Percentiles rank a stretch among this genome's conserved stretches.
phyloP scores from a whole-genome alignment of 805 yeast genomes.

The Metschnikowia koreensis region DNA sequence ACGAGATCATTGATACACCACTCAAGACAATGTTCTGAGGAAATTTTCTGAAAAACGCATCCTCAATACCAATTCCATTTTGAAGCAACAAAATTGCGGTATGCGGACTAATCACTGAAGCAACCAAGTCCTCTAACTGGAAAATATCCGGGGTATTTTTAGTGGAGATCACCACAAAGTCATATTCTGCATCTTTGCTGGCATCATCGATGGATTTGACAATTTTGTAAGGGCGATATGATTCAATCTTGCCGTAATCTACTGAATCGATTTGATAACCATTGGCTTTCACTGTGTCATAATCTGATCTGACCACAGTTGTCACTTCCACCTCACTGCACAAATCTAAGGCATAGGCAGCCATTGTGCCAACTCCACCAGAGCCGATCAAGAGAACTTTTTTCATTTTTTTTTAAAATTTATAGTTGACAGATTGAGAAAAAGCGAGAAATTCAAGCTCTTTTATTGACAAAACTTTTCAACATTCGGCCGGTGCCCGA shows the following conservation, averaged over 20 bases:
- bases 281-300: slow-evolving; percentile 44
- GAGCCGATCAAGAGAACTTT: slow-evolving; percentile 63
- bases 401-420: slow-evolving; percentile 1
- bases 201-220: slow-evolving; percentile 48
- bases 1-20: slow-evolving; percentile 37
- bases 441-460: too few species aligned
- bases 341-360: slow-evolving; percentile 59
- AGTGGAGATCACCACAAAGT: slow-evolving; percentile 58
- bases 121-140: slow-evolving; percentile 47
- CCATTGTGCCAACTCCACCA: slow-evolving; percentile 85
- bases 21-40: slow-evolving; percentile 35
- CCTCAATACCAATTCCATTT: slow-evolving; percentile 40
- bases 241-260: slow-evolving; percentile 55
- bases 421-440: too few species aligned
- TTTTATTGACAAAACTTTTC: too few species aligned
- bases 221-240: slow-evolving; percentile 54
- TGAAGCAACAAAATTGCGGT: slow-evolving; percentile 37
- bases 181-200: slow-evolving; percentile 36
- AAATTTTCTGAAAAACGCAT: slow-evolving; percentile 29
- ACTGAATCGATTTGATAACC: slow-evolving; percentile 63
- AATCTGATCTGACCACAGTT: slow-evolving; percentile 64
- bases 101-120: slow-evolving; percentile 40
- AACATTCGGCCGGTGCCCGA: too few species aligned
- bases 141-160: slow-evolving; percentile 66
- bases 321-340: slow-evolving; percentile 51